phyloP scores from a whole-genome alignment of 768 basidiomycete species.

The Lyophyllum atratum region DNA sequence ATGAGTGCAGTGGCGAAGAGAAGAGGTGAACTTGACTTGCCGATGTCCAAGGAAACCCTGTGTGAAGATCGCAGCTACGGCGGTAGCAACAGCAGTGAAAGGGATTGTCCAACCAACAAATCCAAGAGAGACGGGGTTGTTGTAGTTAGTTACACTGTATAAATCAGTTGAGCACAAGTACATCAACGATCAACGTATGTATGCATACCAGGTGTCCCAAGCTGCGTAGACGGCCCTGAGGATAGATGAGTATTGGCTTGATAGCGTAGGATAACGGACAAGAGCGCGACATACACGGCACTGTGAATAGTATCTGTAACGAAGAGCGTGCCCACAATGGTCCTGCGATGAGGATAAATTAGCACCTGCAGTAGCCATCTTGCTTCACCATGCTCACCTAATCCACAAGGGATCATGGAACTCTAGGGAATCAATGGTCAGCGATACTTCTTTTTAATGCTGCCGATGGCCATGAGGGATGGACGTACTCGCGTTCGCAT shows the following conservation, averaged over 20 bases:
- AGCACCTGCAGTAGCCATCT: background rate
- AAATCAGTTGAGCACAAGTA: slow-evolving; percentile 19
- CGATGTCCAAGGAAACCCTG: slow-evolving; percentile 50
- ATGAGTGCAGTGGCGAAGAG: background rate
- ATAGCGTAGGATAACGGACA: no score
- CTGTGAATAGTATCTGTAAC: slow-evolving; percentile 36
- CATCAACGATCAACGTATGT: background rate
- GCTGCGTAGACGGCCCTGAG: slow-evolving; percentile 30
- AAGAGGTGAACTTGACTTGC: slow-evolving; percentile 23
- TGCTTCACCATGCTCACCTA: slow-evolving; percentile 14
- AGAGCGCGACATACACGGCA: slow-evolving; percentile 28
- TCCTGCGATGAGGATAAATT: slow-evolving; percentile 20
- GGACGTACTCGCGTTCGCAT: slow-evolving; percentile 27
- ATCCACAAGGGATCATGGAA: no score
- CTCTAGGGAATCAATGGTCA: no score
- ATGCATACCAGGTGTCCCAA: slow-evolving; percentile 29
- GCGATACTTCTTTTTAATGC: no score
- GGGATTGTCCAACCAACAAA: slow-evolving; percentile 49
- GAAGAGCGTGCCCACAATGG: slow-evolving; percentile 31
- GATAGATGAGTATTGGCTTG: slow-evolving; percentile 2
- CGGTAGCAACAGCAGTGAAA: slow-evolving; percentile 48
- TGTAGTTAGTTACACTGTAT: slow-evolving; percentile 41
- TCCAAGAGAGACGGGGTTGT: slow-evolving; percentile 36
- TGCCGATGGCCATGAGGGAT: no score
- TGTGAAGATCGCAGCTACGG: slow-evolving; percentile 49